Evolutionary conservation across 1,139 yeast species (phyloP).

Genomic region (Blastobotrys aristatus): DNA sequence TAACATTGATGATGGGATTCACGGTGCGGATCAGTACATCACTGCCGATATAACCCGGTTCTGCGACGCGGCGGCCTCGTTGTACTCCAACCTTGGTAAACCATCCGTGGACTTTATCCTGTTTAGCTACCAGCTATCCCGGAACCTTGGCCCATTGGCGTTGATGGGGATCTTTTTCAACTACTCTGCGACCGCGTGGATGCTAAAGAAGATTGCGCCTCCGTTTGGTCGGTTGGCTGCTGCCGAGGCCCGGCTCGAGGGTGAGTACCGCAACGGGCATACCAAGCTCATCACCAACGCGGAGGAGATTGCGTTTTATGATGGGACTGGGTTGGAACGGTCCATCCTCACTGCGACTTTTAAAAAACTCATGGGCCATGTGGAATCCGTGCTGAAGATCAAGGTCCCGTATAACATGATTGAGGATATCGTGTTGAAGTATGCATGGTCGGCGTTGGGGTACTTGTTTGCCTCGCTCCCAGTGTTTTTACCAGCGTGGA

Average conservation of each 20-base stretch:
- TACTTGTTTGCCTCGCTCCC: constrained; percentile 88
- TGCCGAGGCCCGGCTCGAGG: constrained; percentile 68
- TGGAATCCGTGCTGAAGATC: constrained; percentile 40
- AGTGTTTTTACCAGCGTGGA: constrained; percentile 48
- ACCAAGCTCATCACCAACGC: constrained; percentile 80
- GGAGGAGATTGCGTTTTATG: constrained; percentile 92
- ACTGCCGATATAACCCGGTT: constrained; percentile 82
- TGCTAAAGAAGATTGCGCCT: constrained; percentile 72
- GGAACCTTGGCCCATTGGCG: constrained; percentile 81
- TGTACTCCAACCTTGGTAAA: constrained; percentile 86
- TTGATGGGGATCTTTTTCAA: constrained; percentile 75
- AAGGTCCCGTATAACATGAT: constrained; percentile 61
- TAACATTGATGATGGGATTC: constrained; percentile 40
- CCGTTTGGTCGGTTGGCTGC: constrained; percentile 79
- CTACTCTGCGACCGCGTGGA: constrained; percentile 73
- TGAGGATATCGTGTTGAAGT: constrained; percentile 84
- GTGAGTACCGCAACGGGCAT: constrained; percentile 84
- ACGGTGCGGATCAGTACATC: constrained; percentile 65
- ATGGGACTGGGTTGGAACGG: constrained; percentile 82
- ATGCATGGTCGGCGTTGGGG: constrained; percentile 94
- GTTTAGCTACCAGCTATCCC: constrained; percentile 78
- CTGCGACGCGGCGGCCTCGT: constrained; percentile 74
- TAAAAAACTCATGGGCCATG: constrained; percentile 50
- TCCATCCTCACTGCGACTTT: constrained; percentile 59
- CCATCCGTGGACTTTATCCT: constrained; percentile 86